phyloP scores from a whole-genome alignment of 306 rosid genomes.

The cucumber (Cucumis sativus) region DNA sequence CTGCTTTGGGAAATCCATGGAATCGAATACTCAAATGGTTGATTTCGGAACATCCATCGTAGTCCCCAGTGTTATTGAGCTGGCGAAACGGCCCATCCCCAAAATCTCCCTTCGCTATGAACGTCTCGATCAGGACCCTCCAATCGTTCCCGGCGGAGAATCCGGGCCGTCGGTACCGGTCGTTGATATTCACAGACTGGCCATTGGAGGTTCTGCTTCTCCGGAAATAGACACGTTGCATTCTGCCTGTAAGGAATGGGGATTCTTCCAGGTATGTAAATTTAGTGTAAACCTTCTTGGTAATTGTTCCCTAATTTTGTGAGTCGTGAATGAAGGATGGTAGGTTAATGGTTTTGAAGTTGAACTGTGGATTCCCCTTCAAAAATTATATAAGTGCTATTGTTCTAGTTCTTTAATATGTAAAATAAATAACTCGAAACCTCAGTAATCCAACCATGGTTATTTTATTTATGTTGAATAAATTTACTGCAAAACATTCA shows the following conservation, averaged over 20 bases:
- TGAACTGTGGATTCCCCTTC: neutral
- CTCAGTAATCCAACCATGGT: too few species aligned
- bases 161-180: slow-evolving; percentile 11
- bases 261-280: slow-evolving; percentile 22
- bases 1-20: neutral
- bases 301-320: neutral
- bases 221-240: slow-evolving; percentile 15
- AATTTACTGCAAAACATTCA: too few species aligned
- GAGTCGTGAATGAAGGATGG: neutral
- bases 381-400: too few species aligned
- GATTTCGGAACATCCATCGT: slow-evolving; percentile 18
- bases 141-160: neutral
- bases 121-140: neutral
- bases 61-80: slow-evolving; percentile 29
- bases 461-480: too few species aligned
- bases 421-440: too few species aligned
- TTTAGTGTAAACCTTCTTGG: neutral
- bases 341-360: neutral
- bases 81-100: slow-evolving; percentile 7
- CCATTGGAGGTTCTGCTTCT: neutral
- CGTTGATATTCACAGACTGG: slow-evolving; percentile 10
- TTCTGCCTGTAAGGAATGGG: slow-evolving; percentile 20
- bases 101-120: slow-evolving; percentile 12
- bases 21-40: neutral
- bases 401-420: too few species aligned